Percentiles rank a stretch among this genome's conserved stretches.
These are phyloP conservation scores for Corylus avellana DNA, from an alignment of 306 rosid species.

Conservation along the genomic window DNA sequence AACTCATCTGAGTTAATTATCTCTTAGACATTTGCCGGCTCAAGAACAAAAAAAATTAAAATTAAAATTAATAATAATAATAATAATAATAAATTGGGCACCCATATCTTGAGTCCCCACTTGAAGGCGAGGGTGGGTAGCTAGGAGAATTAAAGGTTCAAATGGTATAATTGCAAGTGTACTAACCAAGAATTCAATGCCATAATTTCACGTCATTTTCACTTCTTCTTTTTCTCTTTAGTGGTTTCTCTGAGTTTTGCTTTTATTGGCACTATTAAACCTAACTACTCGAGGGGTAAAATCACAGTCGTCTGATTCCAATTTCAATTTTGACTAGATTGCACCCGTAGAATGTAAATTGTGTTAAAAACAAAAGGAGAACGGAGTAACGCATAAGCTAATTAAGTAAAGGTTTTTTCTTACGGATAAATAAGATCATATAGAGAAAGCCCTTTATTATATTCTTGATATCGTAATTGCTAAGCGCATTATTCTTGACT, in stretches of 20 bases:
- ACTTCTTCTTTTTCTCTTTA: not conserved
- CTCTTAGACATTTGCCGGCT: no score
- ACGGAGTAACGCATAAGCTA: no score
- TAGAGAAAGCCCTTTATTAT: no score
- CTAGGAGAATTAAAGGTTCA: slow-evolving; percentile 15
- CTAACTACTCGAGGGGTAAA: not conserved
- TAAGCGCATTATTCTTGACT: no score
- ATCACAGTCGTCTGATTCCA: not conserved
- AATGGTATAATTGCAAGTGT: slow-evolving; percentile 23
- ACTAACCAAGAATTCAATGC: slow-evolving; percentile 38
- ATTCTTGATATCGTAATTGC: no score
- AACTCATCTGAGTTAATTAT: no score
- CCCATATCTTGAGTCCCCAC: not conserved
- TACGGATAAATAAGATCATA: no score
- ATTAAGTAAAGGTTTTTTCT: no score
- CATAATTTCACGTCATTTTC: slow-evolving; percentile 36
- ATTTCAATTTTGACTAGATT: not conserved
- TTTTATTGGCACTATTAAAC: not conserved
- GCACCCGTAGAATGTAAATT: no score
- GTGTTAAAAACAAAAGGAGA: no score
- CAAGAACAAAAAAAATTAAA: no score
- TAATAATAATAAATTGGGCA: not conserved
- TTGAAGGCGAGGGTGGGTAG: not conserved
- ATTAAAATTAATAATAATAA: no score
- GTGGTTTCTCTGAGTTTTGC: slow-evolving; percentile 1